Base-by-base conservation (phyloP, 2,329 filamentous ascomycete species). In the Aspergillus tubingensis region DNA sequence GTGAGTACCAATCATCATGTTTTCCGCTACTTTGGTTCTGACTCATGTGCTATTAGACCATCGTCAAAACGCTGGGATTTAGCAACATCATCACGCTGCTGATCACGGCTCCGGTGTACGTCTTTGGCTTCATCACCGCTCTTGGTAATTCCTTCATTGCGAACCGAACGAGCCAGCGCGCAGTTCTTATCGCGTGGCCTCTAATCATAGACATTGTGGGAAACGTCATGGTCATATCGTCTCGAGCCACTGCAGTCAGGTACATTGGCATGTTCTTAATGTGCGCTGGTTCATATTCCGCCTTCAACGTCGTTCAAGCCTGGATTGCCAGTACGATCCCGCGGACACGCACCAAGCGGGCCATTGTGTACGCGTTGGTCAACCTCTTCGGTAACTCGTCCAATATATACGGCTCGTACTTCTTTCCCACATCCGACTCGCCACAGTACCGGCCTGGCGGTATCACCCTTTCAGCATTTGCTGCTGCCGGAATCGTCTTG, bases 61-160 rank as follows among this genome's bases (percentile, higher is more conserved):
- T 67, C 17, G 63, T 65, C 10, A 48, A 67, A 23, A 66, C 65
- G 0, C 59, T 67, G 3, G 65, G 66, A 3, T 68, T 65, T 44
- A 60, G 52, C 23, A 66, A 57, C 10, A 67, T 62, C 2, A 56
- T 64, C 2, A 67, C 63, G 1, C 54, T 68, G 11, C 52, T 67
- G 5, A 67, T 68, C 25, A 68, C 65, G 3, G 65, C 64, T 0
- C 66, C 66, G 0, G 65, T 68, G 3, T 67, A 67, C 23, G 64
- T 68, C 7, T 66, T 67, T 10, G 61, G 65, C 11, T 54, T 80
- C 73, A 21, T 73, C 58, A 66, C 80, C 67, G 49, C 77, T 68
- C 52, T 73, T 54, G 54, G 72, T 64, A 62, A 80, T 72, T 59
- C 74, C 67, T 41, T 67, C 57, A 39, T 67, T 19, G 63, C 66